Base-by-base conservation (phyloP, 352 stramenopile species). In the Globisporangium barbulae region DNA sequence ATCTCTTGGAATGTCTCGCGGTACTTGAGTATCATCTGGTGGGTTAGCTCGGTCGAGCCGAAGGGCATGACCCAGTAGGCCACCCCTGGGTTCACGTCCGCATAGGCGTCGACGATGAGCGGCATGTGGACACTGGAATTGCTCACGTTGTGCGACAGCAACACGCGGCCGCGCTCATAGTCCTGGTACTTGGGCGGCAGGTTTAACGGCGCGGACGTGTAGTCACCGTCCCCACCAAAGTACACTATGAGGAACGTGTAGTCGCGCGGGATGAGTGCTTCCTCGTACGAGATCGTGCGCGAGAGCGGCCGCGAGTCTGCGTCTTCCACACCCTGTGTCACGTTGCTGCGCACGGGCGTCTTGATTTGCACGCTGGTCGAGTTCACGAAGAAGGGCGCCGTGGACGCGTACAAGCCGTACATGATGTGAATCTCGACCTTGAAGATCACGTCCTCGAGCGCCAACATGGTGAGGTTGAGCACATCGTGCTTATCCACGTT, bases 401-500 rank as follows among this genome's bases (percentile, higher is more conserved):
- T 63, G 0, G 97, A 71, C 0, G 92, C 67, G 54, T 95, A 98
- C 17, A 98, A 52, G 12, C 96, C 97, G 72, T 99, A 90, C 59
- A 97, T 84, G 53, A 99, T 83, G 63, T 99, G 96, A 21, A 99
- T 79, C 69, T 99, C 94, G 22, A 98, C 86, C 53, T 97, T 97
- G 59, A 99, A 87, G 8, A 96, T 82, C 21, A 98, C 74, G 77
- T 99, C 97, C 55, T 99, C 97, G 15, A 99, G 75, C 15, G 97
- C 93, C 17, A 97, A 70, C 9, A 99, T 55, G 0, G 95, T 98
- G 41, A 99, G 74, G 65, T 99, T 98, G 31, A 99, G 70, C 12
- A 94, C 39, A 64, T 97, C 75, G 71, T 98, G 91, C 74, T 99
- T 98, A 62, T 97, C 80, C 44, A 99, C 85, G 2, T 76, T 81